Conservation (phyloP, 2,329 filamentous ascomycete species). For the Fusarium chlamydosporum region DNA sequence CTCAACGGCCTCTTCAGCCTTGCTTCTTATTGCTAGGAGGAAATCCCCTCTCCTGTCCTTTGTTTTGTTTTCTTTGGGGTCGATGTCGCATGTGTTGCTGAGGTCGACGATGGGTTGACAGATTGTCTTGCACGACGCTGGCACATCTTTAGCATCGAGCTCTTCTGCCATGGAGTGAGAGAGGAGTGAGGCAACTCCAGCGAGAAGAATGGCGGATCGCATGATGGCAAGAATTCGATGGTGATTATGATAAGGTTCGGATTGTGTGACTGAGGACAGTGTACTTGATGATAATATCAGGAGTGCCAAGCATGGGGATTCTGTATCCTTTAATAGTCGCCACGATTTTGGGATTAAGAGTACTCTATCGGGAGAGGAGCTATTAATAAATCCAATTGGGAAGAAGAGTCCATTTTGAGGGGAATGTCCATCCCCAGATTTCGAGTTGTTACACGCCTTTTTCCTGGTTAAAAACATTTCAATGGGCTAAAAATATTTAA, state of each 20-base stretch:
- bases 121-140: constrained; percentile 6
- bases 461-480: not conserved
- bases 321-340: not conserved
- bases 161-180: not conserved
- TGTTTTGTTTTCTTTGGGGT: constrained; percentile 4
- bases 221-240: not conserved
- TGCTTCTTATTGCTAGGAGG: not conserved
- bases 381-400: not conserved
- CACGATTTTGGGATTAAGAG: rapidly evolving
- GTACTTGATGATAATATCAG: not conserved
- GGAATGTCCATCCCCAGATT: not conserved
- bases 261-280: not conserved
- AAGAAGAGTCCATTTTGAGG: not conserved
- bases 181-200: rapidly evolving
- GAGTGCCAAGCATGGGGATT: not conserved
- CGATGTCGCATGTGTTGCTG: constrained; percentile 18
- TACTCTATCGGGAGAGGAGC: not conserved
- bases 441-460: too few species aligned
- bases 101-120: constrained; percentile 20
- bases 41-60: not conserved
- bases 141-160: constrained; percentile 4
- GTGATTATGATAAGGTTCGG: not conserved
- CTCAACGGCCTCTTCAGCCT: constrained; percentile 1
- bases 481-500: not conserved
- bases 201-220: not conserved